Evolutionary conservation across 2,329 filamentous ascomycete genomes (phyloP).

Genomic region (Akanthomyces uredinophilus): DNA sequence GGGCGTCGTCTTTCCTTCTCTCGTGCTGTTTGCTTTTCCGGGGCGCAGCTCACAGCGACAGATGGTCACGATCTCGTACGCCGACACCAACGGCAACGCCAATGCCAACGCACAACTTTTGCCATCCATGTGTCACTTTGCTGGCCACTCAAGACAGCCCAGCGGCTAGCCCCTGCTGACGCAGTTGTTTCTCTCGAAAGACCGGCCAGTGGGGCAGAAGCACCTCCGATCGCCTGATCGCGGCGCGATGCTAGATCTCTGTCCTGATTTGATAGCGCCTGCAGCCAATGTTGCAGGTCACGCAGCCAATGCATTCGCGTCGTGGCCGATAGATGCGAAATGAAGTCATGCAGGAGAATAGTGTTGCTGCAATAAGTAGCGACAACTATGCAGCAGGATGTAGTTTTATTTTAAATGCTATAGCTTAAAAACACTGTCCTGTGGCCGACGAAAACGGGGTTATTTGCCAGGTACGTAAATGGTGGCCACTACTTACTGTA

Average conservation of each 20-base stretch:
- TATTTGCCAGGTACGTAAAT: too few relatives aligned
- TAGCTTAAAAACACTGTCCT: too few relatives aligned
- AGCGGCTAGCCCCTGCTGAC: neutral
- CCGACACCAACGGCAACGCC: neutral
- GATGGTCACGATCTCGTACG: neutral
- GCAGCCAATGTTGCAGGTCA: neutral
- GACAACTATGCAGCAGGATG: too few relatives aligned
- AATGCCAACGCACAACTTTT: neutral
- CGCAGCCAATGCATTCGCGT: neutral
- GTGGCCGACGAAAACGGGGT: too few relatives aligned
- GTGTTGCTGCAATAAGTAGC: neutral
- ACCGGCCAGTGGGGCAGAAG: neutral
- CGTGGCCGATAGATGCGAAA: neutral
- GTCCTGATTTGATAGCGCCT: constrained; percentile 4
- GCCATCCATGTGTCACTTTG: neutral
- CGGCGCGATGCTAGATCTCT: constrained; percentile 9
- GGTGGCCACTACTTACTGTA: too few relatives aligned
- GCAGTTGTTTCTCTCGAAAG: neutral
- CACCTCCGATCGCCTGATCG: constrained; percentile 11
- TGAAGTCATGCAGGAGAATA: neutral
- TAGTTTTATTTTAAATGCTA: neutral
- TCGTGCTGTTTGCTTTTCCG: neutral
- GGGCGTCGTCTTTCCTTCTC: neutral
- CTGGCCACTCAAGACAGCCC: neutral
- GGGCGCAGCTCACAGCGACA: neutral